Percentiles rank a stretch among this genome's conserved stretches.
Conservation (phyloP, 2,329 filamentous ascomycete species). For the Arthrobotrys iridis region DNA sequence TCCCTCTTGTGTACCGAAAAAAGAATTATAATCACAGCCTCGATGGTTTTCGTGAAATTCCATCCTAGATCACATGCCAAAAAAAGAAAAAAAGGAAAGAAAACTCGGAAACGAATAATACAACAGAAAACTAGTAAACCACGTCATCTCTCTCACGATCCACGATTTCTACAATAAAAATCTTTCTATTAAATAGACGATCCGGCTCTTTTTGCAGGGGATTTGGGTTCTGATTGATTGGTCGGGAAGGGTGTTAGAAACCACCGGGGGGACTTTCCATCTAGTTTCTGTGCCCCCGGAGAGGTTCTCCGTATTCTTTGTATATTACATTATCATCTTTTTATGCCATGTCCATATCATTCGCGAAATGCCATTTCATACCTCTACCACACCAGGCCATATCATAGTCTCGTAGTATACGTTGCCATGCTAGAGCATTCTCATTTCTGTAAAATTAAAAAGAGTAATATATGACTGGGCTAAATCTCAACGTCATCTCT, state of each 20-base stretch:
- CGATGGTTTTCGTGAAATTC: not conserved
- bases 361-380: slow-evolving; percentile 45
- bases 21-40: not conserved
- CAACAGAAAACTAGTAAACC: too few relatives aligned
- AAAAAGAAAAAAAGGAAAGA: not conserved
- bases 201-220: not conserved
- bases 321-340: slow-evolving; percentile 53
- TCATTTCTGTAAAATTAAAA: too few relatives aligned
- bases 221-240: not conserved
- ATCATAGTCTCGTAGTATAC: too few relatives aligned
- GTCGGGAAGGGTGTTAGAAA: not conserved
- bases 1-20: not conserved
- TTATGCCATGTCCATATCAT: slow-evolving; percentile 47
- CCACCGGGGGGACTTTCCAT: too few relatives aligned
- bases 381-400: too few relatives aligned
- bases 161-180: too few relatives aligned
- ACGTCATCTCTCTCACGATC: too few relatives aligned
- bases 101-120: not conserved
- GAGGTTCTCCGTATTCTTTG: slow-evolving; percentile 40
- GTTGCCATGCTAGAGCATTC: too few relatives aligned
- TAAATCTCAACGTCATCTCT: slow-evolving; percentile 74
- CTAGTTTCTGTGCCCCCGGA: not conserved
- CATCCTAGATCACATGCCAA: not conserved
- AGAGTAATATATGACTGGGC: too few relatives aligned
- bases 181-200: too few relatives aligned